A percentile compares a stretch with the other conserved stretches of the same genome.
Evolutionary conservation across 148 eudicot species (phyloP).

Genomic region (Cornus controversa): DNA sequence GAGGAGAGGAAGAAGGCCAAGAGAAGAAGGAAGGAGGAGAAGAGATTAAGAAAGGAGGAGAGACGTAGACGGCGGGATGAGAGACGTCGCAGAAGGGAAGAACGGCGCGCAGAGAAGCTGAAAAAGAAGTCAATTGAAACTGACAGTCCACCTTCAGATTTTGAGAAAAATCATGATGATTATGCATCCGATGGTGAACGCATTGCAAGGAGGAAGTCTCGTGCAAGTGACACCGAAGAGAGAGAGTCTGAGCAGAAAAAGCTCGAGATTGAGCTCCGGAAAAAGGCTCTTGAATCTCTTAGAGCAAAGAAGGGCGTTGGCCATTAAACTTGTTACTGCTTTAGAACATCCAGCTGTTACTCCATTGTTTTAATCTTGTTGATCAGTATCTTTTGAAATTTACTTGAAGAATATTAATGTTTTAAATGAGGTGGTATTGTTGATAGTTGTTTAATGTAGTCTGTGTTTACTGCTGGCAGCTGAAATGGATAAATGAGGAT

Average conservation of each 20-base stretch:
- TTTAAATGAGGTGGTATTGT: conserved; percentile 43
- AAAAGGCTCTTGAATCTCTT: conserved; percentile 88
- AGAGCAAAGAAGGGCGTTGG: conserved; percentile 85
- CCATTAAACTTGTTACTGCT: conserved; percentile 45
- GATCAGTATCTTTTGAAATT: conserved; percentile 16
- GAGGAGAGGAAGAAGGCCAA: conserved; percentile 81
- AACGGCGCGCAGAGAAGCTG: conserved; percentile 62
- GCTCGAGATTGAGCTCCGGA: conserved; percentile 89
- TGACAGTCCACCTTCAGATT: conserved; percentile 48
- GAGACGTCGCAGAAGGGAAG: conserved; percentile 67
- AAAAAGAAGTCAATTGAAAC: conserved; percentile 56
- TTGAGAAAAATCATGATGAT: conserved; percentile 43
- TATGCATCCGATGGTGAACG: conserved; percentile 49
- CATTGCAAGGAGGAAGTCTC: conserved; percentile 26
- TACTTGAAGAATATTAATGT: conserved; percentile 20
- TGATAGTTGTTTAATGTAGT: conserved; percentile 62
- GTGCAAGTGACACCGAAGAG: conserved; percentile 45
- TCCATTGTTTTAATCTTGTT: conserved; percentile 21
- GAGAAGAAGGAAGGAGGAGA: conserved; percentile 85
- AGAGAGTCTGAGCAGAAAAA: conserved; percentile 69
- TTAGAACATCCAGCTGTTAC: conserved; percentile 29
- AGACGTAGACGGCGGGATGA: conserved; percentile 78
- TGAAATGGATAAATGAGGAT: conserved; percentile 86
- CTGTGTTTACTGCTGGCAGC: conserved; percentile 96
- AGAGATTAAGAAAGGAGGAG: conserved; percentile 75